Evolutionary conservation across 2,329 filamentous ascomycete species (phyloP).

Genomic region (Aspergillus hiratsukae): DNA sequence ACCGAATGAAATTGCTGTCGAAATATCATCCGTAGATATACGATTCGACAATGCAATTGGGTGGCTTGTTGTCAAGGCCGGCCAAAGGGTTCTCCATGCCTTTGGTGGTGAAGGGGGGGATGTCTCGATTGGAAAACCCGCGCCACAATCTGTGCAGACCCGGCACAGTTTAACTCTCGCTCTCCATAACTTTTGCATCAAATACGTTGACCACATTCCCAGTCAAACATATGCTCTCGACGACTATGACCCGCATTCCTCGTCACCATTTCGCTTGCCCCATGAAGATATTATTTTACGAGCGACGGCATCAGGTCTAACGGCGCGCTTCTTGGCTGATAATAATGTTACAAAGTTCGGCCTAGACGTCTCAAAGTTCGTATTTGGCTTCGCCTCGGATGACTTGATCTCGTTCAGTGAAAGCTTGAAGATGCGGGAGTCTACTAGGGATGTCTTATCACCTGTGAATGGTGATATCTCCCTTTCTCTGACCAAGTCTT

Average conservation of each 20-base stretch:
- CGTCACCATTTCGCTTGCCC: conserved; percentile 16
- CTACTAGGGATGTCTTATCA: conserved; percentile 37
- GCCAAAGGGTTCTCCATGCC: conserved; percentile 26
- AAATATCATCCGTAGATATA: conserved; percentile 27
- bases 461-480: conserved; percentile 37
- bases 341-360: conserved; percentile 22
- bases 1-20: conserved; percentile 23
- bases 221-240: conserved; percentile 23
- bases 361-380: conserved; percentile 39
- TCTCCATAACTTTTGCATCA: conserved; percentile 29
- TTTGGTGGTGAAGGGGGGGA: conserved; percentile 13
- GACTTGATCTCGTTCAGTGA: conserved; percentile 52
- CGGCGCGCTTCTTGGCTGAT: conserved; percentile 18
- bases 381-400: conserved; percentile 46
- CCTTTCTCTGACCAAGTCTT: conserved; percentile 30
- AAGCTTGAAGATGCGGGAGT: conserved; percentile 43
- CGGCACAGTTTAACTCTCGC: conserved; percentile 20
- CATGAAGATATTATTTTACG: conserved; percentile 33
- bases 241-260: conserved; percentile 6
- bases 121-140: conserved; percentile 2
- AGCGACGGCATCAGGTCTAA: conserved; percentile 22
- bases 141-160: conserved; percentile 5
- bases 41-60: conserved; percentile 40
- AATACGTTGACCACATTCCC: conserved; percentile 35
- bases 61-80: conserved; percentile 37